Evolutionary conservation across 768 basidiomycete genomes (phyloP), one percentile per base, ranked within the genome.

Genomic region (Boletellus emodensis): DNA sequence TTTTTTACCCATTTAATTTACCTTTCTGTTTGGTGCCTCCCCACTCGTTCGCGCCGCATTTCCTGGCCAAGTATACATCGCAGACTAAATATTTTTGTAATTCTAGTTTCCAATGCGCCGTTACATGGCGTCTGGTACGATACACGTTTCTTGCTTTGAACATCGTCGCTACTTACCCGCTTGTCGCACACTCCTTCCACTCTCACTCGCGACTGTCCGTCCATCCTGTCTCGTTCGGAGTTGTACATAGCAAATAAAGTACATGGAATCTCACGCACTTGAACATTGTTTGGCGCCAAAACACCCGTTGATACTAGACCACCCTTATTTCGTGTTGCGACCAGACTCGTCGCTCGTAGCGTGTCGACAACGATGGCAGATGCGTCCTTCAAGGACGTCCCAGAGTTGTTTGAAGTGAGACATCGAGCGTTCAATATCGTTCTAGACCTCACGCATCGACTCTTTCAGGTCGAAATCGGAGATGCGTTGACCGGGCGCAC

Each of bases 321-420:
- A 20, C 20, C 5, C 26, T n/a, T n/a, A 6, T 1, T n/a, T 15
- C 15, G 7, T 17, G 12, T 40, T 33, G 6, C 44, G 47, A 41
- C 32, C 17, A 14, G 17, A 26, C 24, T 26, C 24, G 24, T 26
- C 6, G 15, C 40, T 41, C n/a, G 30, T 42, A 49, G 4, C 32
- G 53, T 48, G 46, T 45, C 51, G 42, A 51, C 53, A 37, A 61
- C 52, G 43, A 81, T 81, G 80, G 72, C 83, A 44, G 87, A 89
- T 64, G 82, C 85, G 61, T 76, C 84, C 48, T 90, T 90, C 76
- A 90, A 89, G 69, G 94, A 99, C 71, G 81, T 97, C 46, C 94
- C 95, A 38, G 96, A 99, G 71, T 81, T 98, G 63, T 94, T 95
- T 60, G 96, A 98, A 80, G 94, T 93, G 45, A 45, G 79, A 46